Percentiles rank a stretch among this genome's conserved stretches.
phyloP scores from a whole-genome alignment of 208 protist species.

The Novymonas esmeraldas region DNA sequence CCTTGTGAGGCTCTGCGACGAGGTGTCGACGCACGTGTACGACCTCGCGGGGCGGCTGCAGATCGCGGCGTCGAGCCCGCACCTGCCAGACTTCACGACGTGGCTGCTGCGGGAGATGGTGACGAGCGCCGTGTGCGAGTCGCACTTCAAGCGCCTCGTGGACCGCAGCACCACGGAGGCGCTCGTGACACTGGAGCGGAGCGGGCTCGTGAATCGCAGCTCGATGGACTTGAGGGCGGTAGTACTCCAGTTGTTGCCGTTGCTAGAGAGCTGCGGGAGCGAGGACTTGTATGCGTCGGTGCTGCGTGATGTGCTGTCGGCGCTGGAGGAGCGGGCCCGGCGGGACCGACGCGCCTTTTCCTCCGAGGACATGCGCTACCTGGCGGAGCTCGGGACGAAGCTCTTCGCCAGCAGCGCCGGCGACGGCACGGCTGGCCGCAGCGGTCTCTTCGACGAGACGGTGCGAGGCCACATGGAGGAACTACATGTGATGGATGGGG shows the following conservation, averaged over 20 bases:
- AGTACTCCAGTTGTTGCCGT: conserved; percentile 51
- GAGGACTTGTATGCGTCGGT: conserved; percentile 75
- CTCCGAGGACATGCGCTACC: conserved; percentile 48
- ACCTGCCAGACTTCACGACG: conserved; percentile 57
- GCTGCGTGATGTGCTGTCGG: conserved; percentile 64
- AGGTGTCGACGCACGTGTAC: conserved; percentile 23
- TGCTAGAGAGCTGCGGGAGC: conserved; percentile 62
- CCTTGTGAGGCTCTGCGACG: conserved; percentile 23
- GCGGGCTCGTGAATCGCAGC: conserved; percentile 45
- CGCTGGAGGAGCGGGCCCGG: conserved; percentile 69
- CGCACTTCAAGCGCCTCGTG: conserved; percentile 68
- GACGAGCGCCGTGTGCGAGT: conserved; percentile 38
- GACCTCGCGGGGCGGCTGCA: conserved; percentile 36
- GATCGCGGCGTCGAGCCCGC: conserved; percentile 38
- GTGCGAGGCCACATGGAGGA: conserved; percentile 80
- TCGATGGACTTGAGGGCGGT: conserved; percentile 51
- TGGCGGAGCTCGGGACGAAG: conserved; percentile 68
- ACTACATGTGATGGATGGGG: conserved; percentile 87
- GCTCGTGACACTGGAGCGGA: conserved; percentile 54
- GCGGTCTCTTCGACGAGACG: conserved; percentile 46
- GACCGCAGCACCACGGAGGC: conserved; percentile 57
- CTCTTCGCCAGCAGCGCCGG: conserved; percentile 50
- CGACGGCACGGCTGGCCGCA: conserved; percentile 24
- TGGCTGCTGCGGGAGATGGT: conserved; percentile 82
- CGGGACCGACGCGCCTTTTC: conserved; percentile 57